Conservation (phyloP, 1,284 basidiomycete genomes). For the Microstroma glucosiphilum region DNA sequence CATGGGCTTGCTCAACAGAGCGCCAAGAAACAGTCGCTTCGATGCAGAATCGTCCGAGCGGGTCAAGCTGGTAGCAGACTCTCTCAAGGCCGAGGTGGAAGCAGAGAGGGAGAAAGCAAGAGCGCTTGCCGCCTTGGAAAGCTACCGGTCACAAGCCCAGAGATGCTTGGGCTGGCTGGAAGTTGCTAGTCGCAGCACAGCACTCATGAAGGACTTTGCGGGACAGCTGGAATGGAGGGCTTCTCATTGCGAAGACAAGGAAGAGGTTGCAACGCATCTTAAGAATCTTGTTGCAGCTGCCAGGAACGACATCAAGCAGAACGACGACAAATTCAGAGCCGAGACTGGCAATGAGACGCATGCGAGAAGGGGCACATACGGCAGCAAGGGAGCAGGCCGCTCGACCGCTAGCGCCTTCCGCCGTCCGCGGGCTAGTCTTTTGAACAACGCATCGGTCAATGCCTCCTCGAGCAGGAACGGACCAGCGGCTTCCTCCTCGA, state of each 20-base stretch:
- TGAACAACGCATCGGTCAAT: background rate
- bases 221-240: conserved; percentile 53
- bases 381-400: background rate
- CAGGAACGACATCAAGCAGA: background rate
- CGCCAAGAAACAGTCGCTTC: conserved; percentile 69
- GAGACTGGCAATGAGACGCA: background rate
- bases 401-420: background rate
- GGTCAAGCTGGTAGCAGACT: conserved; percentile 66
- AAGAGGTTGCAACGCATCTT: background rate
- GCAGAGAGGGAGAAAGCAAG: conserved; percentile 65
- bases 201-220: conserved; percentile 65
- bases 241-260: background rate
- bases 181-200: conserved; percentile 71
- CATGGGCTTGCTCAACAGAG: conserved; percentile 71
- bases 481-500: too few relatives aligned
- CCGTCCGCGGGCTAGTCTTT: background rate
- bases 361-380: background rate
- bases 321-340: too few relatives aligned
- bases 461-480: background rate
- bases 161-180: conserved; percentile 66
- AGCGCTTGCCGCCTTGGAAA: conserved; percentile 63
- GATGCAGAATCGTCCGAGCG: conserved; percentile 68
- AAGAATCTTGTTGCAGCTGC: conserved; percentile 3
- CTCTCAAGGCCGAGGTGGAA: conserved; percentile 68
- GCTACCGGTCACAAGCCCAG: conserved; percentile 63